Base-by-base conservation (phyloP, 768 basidiomycete species). In the Phaffia tasmanica region DNA sequence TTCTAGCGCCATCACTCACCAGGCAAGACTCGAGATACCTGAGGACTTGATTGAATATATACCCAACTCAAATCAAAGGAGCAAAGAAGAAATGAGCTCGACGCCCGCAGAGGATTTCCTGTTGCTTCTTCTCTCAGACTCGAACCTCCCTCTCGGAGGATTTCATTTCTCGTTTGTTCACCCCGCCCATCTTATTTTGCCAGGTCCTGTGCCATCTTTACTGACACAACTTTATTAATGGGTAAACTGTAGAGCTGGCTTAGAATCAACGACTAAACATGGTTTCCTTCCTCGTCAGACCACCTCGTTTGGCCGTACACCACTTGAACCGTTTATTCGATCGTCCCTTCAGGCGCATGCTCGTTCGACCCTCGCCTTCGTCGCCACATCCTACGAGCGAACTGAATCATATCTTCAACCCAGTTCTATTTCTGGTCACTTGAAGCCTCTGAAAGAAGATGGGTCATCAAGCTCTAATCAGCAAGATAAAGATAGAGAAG, bases 111-210 rank as follows among this genome's bases (percentile, higher is more conserved):
- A 87, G 73, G 79, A 82, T 0, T 88, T 87, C 75, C 77, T 90
- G 35, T 79, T 90, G 21, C 82, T 92, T 49, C 80, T 93, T 47
- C 82, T 94, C 53, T 82, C 88, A 0, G 91, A 94, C 78, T 88
- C 89, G 69, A 97, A 94, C 76, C 84, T 99, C 3, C 95, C 95
- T 1, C 98, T 94, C 0, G 95, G 95, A 47, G 87, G 94, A 1
- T 99, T 99, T 23, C 66, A 67, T 57, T 67, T 67, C 60, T 61
- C 58, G 65, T 67, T 15, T 18, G 65, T 29, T 42, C 35, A 42
- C 11, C 35, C 11, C 11, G 2, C 14, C 4, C 9, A 18, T 42
- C 18, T 51, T 16, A n/a, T 8, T 23, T 50, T 29, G 6, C 25
- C 48, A 21, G 7, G 46, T 29, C 25, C 50, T 25, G n/a, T 32